Evolutionary conservation across 2,329 filamentous ascomycete genomes (phyloP).

Genomic region (Cytospora piceicola): DNA sequence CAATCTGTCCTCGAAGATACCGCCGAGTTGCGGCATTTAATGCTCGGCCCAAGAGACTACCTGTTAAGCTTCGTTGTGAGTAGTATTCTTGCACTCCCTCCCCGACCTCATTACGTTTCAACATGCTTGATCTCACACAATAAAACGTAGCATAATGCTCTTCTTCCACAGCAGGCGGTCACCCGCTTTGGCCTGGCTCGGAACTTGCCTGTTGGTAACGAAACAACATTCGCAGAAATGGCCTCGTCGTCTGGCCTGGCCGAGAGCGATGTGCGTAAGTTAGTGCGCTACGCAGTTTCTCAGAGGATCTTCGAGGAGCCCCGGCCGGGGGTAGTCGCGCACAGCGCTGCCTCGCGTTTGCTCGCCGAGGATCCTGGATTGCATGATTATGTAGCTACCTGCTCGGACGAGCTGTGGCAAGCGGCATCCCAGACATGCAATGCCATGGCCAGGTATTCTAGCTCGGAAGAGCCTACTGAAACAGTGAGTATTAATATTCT

Average conservation of each 20-base stretch:
- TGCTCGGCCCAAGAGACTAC: constrained; percentile 35
- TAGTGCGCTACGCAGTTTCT: constrained; percentile 27
- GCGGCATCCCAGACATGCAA: constrained; percentile 33
- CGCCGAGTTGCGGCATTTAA: constrained; percentile 31
- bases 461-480: constrained; percentile 32
- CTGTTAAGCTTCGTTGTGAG: constrained; percentile 32
- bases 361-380: constrained; percentile 32
- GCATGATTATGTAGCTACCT: constrained; percentile 32
- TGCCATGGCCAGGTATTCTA: constrained; percentile 31
- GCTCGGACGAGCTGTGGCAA: constrained; percentile 33
- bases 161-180: constrained; percentile 36
- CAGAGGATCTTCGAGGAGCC: constrained; percentile 32
- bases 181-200: constrained; percentile 33
- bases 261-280: constrained; percentile 30
- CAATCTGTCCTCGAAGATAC: constrained; percentile 34
- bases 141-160: constrained; percentile 30
- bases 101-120: too few species aligned
- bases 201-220: constrained; percentile 32
- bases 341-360: constrained; percentile 33
- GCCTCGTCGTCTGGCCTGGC: constrained; percentile 30
- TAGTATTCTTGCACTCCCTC: background rate
- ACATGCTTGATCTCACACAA: background rate
- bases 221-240: constrained; percentile 35
- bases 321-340: constrained; percentile 30
- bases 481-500: constrained; percentile 25